These are phyloP conservation scores for Neoscytalidium dimidiatum DNA, from an alignment of 2,329 filamentous ascomycete genomes.

Conservation along the genomic window DNA sequence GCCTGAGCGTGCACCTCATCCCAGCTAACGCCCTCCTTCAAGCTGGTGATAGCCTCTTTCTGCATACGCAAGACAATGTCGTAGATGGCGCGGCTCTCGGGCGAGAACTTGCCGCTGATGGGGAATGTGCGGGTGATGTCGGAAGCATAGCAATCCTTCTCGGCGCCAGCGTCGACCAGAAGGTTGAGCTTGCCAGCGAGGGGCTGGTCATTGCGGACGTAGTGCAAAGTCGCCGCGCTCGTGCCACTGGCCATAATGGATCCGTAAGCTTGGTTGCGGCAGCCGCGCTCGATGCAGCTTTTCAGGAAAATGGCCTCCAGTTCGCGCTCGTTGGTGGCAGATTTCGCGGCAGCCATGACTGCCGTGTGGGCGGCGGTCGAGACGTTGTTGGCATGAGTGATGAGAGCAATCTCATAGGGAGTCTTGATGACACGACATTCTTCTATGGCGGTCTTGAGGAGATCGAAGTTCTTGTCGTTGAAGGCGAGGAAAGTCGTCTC, in stretches of 20 bases:
- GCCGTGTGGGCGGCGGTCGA: slow-evolving; percentile 75
- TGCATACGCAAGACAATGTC: slow-evolving; percentile 88
- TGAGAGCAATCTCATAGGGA: slow-evolving; percentile 79
- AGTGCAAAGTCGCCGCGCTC: slow-evolving; percentile 71
- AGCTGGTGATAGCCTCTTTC: slow-evolving; percentile 68
- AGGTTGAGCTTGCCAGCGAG: slow-evolving; percentile 71
- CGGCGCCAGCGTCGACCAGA: slow-evolving; percentile 77
- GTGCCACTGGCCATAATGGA: slow-evolving; percentile 81
- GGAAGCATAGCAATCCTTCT: slow-evolving; percentile 52
- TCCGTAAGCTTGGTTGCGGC: slow-evolving; percentile 82
- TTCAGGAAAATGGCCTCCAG: slow-evolving; percentile 80
- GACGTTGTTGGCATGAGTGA: slow-evolving; percentile 78
- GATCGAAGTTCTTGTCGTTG: slow-evolving; percentile 60
- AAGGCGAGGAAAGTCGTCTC: slow-evolving; percentile 72
- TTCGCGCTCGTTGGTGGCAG: slow-evolving; percentile 75
- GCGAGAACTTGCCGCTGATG: slow-evolving; percentile 60
- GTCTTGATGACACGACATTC: slow-evolving; percentile 80
- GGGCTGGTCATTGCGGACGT: slow-evolving; percentile 63
- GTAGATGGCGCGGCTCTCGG: slow-evolving; percentile 60
- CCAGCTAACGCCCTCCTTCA: slow-evolving; percentile 76
- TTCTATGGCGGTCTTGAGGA: slow-evolving; percentile 69
- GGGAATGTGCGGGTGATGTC: slow-evolving; percentile 86
- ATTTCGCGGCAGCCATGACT: slow-evolving; percentile 64
- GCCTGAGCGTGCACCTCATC: slow-evolving; percentile 79
- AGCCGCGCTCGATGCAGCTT: slow-evolving; percentile 71